These are phyloP conservation scores for Eucalyptus cloeziana DNA, from an alignment of 345 rosid genomes.

Conservation along the genomic window DNA sequence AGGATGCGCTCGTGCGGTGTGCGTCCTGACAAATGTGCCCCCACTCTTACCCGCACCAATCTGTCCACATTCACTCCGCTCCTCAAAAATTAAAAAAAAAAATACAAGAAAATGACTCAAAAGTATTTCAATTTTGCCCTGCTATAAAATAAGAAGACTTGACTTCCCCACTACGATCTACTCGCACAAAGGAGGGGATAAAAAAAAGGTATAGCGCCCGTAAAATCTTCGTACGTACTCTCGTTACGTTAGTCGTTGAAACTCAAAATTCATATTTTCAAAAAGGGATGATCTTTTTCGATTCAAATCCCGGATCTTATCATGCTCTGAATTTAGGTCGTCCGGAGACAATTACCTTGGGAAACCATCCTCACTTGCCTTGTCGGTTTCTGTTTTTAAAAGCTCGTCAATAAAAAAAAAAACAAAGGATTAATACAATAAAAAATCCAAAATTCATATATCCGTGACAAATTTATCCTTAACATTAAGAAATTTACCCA, in stretches of 20 bases:
- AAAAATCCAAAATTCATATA: too few species aligned
- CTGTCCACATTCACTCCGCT: background rate
- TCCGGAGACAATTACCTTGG: background rate
- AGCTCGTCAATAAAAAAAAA: background rate
- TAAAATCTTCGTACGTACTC: background rate
- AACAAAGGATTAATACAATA: too few species aligned
- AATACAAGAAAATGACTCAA: background rate
- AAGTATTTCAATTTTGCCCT: background rate
- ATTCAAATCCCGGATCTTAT: background rate
- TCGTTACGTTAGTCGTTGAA: background rate
- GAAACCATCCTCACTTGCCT: background rate
- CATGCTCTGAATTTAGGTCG: background rate
- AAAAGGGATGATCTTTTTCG: background rate
- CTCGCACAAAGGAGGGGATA: background rate
- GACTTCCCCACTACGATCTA: background rate
- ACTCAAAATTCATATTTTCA: background rate
- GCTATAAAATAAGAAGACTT: background rate
- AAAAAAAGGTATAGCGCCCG: background rate
- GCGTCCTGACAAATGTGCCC: background rate
- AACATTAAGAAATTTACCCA: rapidly evolving
- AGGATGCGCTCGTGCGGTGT: constrained; percentile 16
- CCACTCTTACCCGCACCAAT: background rate
- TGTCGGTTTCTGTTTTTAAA: too few species aligned
- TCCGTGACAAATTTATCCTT: rapidly evolving
- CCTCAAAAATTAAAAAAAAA: background rate